Percentiles rank a stretch among this genome's conserved stretches.
Conservation (phyloP, 108 stramenopile genomes). For the Epipyxis sp. region DNA sequence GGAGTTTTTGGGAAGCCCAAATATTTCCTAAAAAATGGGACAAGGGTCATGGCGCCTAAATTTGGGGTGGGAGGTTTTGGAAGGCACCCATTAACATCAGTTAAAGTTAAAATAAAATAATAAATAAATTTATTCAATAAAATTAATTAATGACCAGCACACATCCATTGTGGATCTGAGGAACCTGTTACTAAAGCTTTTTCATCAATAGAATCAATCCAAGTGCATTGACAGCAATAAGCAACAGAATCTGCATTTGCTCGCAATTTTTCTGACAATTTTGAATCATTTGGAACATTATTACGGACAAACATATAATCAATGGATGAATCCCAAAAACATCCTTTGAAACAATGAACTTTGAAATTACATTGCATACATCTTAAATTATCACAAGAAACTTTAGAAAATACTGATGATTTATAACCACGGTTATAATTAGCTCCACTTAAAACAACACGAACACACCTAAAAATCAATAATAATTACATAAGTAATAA, state of each 20-base stretch:
- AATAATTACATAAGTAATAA: background rate
- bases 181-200: background rate
- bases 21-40: too few relatives aligned
- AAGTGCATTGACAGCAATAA: slow-evolving; percentile 25
- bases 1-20: too few relatives aligned
- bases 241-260: background rate
- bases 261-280: background rate
- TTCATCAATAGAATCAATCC: background rate
- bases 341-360: background rate
- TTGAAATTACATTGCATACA: slow-evolving; percentile 32
- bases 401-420: background rate
- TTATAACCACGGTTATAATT: background rate
- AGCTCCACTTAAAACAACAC: background rate
- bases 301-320: slow-evolving; percentile 31
- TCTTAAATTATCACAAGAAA: background rate
- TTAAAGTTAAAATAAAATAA: too few relatives aligned
- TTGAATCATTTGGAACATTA: background rate
- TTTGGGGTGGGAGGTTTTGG: too few relatives aligned
- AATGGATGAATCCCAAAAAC: background rate
- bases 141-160: background rate
- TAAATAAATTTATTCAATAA: too few relatives aligned
- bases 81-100: too few relatives aligned
- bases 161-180: slow-evolving; percentile 8
- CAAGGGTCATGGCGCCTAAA: too few relatives aligned
- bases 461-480: background rate